phyloP scores from a whole-genome alignment of 352 stramenopile genomes.

The Phytopythium chamaehyphon region DNA sequence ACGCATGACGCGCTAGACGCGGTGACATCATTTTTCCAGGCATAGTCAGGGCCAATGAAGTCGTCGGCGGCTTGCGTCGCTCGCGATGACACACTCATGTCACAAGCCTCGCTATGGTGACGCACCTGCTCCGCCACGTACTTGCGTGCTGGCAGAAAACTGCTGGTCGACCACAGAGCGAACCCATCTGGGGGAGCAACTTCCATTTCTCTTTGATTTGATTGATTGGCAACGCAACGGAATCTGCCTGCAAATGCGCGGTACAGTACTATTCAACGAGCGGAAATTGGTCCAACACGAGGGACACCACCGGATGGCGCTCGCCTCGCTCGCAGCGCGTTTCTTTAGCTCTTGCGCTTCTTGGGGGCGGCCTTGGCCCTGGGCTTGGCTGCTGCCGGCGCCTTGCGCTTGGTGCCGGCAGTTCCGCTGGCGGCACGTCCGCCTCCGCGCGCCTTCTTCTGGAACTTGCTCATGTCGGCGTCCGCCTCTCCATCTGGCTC shows the following conservation, averaged over 20 bases:
- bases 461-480: constrained; percentile 76
- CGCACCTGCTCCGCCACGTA: constrained; percentile 6
- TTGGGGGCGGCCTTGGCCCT: constrained; percentile 46
- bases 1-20: constrained; percentile 3
- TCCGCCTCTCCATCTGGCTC: constrained; percentile 60
- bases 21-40: neutral
- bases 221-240: no score
- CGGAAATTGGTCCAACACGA: no score
- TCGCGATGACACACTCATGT: constrained; percentile 9
- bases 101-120: constrained; percentile 6
- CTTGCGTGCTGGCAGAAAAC: neutral
- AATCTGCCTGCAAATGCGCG: no score
- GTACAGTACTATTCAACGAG: no score
- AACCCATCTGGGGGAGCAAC: no score
- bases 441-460: constrained; percentile 60
- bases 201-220: no score
- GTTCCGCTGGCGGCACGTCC: constrained; percentile 12
- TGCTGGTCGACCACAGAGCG: neutral
- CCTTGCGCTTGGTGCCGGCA: constrained; percentile 50
- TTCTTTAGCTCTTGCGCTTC: constrained; percentile 39
- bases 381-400: constrained; percentile 31
- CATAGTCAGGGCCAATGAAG: neutral
- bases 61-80: constrained; percentile 4
- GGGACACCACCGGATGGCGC: no score
- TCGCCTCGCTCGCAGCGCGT: no score